phyloP scores from a whole-genome alignment of 768 basidiomycete species.

The Neoboletus magnificus region DNA sequence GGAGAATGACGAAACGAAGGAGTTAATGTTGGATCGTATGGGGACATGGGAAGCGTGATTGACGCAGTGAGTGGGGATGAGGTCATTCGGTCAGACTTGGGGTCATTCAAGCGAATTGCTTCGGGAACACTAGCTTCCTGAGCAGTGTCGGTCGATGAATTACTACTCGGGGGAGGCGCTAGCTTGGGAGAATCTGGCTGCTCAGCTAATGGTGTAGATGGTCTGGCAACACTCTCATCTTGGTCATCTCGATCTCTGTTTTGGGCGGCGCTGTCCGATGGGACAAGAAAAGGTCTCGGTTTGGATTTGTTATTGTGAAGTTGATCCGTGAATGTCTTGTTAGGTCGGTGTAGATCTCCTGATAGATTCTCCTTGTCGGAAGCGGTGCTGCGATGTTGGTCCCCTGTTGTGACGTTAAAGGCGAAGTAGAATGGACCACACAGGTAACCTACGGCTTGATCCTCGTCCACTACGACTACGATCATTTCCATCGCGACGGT shows the following conservation, averaged over 20 bases:
- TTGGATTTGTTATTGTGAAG: slow-evolving; percentile 16
- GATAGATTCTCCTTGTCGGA: slow-evolving; percentile 35
- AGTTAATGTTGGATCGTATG: slow-evolving; percentile 71
- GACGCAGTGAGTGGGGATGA: slow-evolving; percentile 28
- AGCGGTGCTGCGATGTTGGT: slow-evolving; percentile 51
- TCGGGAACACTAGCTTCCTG: slow-evolving; percentile 1
- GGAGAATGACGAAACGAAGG: slow-evolving; percentile 79
- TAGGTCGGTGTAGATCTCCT: slow-evolving; percentile 30
- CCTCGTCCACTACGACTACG: slow-evolving; percentile 57
- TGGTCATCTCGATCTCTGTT: slow-evolving; percentile 12
- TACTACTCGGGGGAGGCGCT: slow-evolving; percentile 15
- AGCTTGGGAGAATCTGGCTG: slow-evolving; percentile 25
- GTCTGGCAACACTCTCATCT: slow-evolving; percentile 9
- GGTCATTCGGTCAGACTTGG: slow-evolving; percentile 5
- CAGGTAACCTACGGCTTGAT: slow-evolving; percentile 54
- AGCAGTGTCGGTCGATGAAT: not conserved
- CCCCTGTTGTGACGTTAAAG: slow-evolving; percentile 43
- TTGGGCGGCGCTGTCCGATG: slow-evolving; percentile 12
- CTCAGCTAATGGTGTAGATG: slow-evolving; percentile 25
- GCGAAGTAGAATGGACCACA: slow-evolving; percentile 2
- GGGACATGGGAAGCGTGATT: slow-evolving; percentile 54
- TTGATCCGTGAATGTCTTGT: slow-evolving; percentile 22
- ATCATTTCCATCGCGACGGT: slow-evolving; percentile 70
- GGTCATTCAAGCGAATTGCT: not conserved
- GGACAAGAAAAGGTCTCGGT: slow-evolving; percentile 20